phyloP scores from a whole-genome alignment of 306 rosid species.

The Purshia tridentata region DNA sequence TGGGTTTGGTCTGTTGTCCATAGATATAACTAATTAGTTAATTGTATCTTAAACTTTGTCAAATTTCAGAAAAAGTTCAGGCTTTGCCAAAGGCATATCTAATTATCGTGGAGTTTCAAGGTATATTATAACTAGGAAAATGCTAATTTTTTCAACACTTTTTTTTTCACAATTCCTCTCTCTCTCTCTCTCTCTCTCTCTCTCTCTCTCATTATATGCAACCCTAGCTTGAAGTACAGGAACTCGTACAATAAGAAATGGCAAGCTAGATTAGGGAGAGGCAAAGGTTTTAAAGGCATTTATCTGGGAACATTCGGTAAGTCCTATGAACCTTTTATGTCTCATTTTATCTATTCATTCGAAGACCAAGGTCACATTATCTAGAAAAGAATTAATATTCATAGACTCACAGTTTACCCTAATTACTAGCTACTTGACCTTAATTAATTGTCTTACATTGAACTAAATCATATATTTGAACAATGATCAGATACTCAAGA shows the following conservation, averaged over 20 bases:
- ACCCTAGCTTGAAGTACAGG: not conserved
- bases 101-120: conserved; percentile 43
- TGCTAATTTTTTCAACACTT: no score
- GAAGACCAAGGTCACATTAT: not conserved
- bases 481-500: conserved; percentile 22
- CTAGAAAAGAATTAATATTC: no score
- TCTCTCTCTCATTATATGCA: not conserved
- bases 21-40: no score
- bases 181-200: not conserved
- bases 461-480: no score
- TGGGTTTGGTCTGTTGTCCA: no score
- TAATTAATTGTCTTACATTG: no score
- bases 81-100: conserved; percentile 31
- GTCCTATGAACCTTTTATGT: not conserved
- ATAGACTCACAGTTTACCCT: no score
- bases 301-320: conserved; percentile 37
- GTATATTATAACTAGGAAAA: conserved; percentile 14
- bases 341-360: not conserved
- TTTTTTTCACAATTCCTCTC: no score
- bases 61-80: conserved; percentile 27
- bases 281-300: conserved; percentile 13
- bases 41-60: not conserved
- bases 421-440: no score
- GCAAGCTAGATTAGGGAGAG: conserved; percentile 38
- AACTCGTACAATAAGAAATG: conserved; percentile 18